Percentiles rank a stretch among this genome's conserved stretches.
Evolutionary conservation across 805 yeast genomes (phyloP).

Genomic region (Hanseniaspora singularis): DNA sequence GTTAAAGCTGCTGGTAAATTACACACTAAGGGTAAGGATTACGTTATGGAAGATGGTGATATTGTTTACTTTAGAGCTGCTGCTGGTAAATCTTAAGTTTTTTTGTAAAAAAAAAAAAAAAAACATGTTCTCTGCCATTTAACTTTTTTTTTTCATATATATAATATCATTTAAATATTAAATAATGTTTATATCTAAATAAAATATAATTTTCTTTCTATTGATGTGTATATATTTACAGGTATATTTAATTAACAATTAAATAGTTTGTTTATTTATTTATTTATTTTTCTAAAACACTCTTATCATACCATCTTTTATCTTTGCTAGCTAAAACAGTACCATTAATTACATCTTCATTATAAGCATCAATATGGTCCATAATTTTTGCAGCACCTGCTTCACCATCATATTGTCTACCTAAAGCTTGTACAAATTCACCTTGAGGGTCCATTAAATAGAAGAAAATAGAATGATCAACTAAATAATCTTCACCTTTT

Average conservation of each 20-base stretch:
- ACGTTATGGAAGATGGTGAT: slow-evolving; percentile 91
- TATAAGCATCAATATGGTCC: slow-evolving; percentile 61
- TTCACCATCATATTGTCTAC: slow-evolving; percentile 73
- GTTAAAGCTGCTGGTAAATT: slow-evolving; percentile 85
- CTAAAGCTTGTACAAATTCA: slow-evolving; percentile 83
- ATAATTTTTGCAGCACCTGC: slow-evolving; percentile 68
- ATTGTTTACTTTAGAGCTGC: slow-evolving; percentile 86
- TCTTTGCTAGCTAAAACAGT: slow-evolving; percentile 36
- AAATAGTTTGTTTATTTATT: background rate
- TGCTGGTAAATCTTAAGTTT: slow-evolving; percentile 60
- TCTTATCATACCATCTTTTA: slow-evolving; percentile 33
- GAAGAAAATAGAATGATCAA: slow-evolving; percentile 94
- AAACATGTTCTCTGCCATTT: background rate
- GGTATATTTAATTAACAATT: background rate
- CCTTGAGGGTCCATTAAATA: slow-evolving; percentile 99
- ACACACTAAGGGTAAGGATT: slow-evolving; percentile 84
- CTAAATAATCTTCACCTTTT: slow-evolving; percentile 92
- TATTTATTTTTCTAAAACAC: slow-evolving; percentile 1
- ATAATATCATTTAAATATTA: background rate
- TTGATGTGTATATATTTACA: background rate
- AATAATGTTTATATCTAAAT: background rate
- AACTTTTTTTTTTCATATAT: background rate
- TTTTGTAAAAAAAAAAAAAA: background rate
- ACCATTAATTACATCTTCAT: slow-evolving; percentile 40
- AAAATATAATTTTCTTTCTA: background rate